Percentiles rank a stretch among this genome's conserved stretches.
Evolutionary conservation across 768 basidiomycete species (phyloP).

Genomic region (Strobilomyces echinocephalus): DNA sequence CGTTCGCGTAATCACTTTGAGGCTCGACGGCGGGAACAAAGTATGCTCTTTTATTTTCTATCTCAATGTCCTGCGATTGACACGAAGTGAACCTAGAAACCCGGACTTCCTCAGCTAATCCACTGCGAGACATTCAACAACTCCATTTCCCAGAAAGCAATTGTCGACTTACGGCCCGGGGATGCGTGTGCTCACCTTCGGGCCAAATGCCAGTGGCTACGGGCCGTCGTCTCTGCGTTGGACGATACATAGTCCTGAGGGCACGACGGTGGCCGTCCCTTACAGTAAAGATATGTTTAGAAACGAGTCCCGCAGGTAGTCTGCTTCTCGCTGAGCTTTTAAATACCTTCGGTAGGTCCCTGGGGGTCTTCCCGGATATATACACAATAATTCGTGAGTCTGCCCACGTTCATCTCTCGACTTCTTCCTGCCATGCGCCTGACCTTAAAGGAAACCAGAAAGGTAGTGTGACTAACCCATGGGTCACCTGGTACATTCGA

Average conservation of each 20-base stretch:
- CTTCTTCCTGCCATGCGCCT: background rate
- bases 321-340: conserved; percentile 41
- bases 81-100: background rate
- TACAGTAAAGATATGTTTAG: background rate
- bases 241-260: conserved; percentile 36
- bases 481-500: conserved; percentile 25
- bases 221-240: conserved; percentile 33
- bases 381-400: conserved; percentile 37
- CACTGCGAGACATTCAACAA: conserved; percentile 17
- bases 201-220: conserved; percentile 34
- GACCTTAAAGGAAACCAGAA: conserved; percentile 25
- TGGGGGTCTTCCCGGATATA: conserved; percentile 35
- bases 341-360: conserved; percentile 40
- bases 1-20: background rate
- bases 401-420: background rate
- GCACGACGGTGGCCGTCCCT: conserved; percentile 28
- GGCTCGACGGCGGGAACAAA: background rate
- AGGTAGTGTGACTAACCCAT: conserved; percentile 20
- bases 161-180: background rate
- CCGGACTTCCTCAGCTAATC: background rate
- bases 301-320: conserved; percentile 31
- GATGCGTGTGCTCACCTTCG: conserved; percentile 37
- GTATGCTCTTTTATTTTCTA: conserved; percentile 3
- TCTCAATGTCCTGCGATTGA: background rate
- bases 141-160: background rate